phyloP scores from a whole-genome alignment of 2,329 filamentous ascomycete genomes.

The Pseudocercospora eumusae region DNA sequence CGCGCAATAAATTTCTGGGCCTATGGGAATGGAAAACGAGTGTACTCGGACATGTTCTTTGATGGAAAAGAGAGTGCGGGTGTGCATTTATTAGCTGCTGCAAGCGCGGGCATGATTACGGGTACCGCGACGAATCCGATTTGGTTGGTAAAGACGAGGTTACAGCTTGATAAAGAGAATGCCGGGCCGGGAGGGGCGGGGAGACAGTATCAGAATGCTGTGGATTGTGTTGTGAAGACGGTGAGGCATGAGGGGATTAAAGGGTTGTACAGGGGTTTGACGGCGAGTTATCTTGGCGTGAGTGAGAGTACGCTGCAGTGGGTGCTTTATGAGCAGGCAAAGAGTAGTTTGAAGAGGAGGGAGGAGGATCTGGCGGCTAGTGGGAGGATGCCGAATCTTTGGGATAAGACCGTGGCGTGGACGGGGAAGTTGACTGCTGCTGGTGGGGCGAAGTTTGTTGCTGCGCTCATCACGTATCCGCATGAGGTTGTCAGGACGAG shows the following conservation, averaged over 20 bases:
- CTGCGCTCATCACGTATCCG: slow-evolving; percentile 82
- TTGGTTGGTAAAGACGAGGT: slow-evolving; percentile 90
- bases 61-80: slow-evolving; percentile 67
- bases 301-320: slow-evolving; percentile 89
- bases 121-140: slow-evolving; percentile 93
- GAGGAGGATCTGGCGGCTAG: slow-evolving; percentile 58
- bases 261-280: slow-evolving; percentile 86
- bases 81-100: slow-evolving; percentile 77
- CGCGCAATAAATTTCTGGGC: slow-evolving; percentile 91
- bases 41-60: slow-evolving; percentile 76
- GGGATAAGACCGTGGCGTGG: slow-evolving; percentile 76
- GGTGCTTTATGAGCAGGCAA: slow-evolving; percentile 93
- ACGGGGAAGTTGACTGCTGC: slow-evolving; percentile 77
- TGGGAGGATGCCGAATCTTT: slow-evolving; percentile 64
- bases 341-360: slow-evolving; percentile 67
- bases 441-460: slow-evolving; percentile 81
- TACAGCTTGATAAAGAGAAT: slow-evolving; percentile 87
- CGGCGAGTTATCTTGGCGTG: slow-evolving; percentile 86
- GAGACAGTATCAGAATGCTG: slow-evolving; percentile 80
- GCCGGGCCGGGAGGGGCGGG: slow-evolving; percentile 57
- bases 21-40: slow-evolving; percentile 86
- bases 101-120: slow-evolving; percentile 77
- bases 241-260: slow-evolving; percentile 75
- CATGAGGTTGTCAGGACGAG: slow-evolving; percentile 88
- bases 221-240: slow-evolving; percentile 83